A percentile compares a stretch with the other conserved stretches of the same genome.
Evolutionary conservation across 2,329 filamentous ascomycete genomes (phyloP).

Genomic region (Polytolypa hystricis): DNA sequence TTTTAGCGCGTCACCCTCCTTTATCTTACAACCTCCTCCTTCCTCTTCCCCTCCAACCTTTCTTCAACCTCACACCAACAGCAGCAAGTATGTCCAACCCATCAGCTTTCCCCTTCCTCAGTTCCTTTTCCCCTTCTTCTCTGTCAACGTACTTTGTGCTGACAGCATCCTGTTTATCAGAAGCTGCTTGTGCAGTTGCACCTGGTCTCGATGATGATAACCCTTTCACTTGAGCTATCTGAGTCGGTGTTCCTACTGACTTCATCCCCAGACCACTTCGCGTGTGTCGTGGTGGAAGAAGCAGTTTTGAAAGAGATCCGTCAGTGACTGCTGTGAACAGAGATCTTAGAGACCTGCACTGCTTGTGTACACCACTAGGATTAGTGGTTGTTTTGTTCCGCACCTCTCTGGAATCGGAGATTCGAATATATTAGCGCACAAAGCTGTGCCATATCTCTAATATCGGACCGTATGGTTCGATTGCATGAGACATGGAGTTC

Average conservation of each 20-base stretch:
- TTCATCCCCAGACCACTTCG: conserved; percentile 23
- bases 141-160: background rate
- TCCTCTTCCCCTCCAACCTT: background rate
- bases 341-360: conserved; percentile 37
- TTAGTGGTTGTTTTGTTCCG: too few relatives aligned
- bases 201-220: conserved; percentile 31
- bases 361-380: too few relatives aligned
- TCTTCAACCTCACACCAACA: background rate
- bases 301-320: conserved; percentile 18
- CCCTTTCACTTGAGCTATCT: conserved; percentile 28
- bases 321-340: conserved; percentile 37
- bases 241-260: conserved; percentile 21
- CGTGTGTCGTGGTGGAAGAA: conserved; percentile 26
- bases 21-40: background rate
- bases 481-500: too few relatives aligned
- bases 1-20: background rate
- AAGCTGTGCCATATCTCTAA: too few relatives aligned
- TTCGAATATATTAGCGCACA: too few relatives aligned
- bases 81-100: too few relatives aligned
- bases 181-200: background rate
- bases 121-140: background rate
- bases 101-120: too few relatives aligned
- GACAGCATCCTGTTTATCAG: background rate
- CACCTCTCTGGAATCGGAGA: too few relatives aligned
- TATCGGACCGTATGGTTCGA: too few relatives aligned